A percentile compares a stretch with the other conserved stretches of the same genome.
Evolutionary conservation across 176 grass and related monocot species (phyloP).

Genomic region (Dactylis glomerata): DNA sequence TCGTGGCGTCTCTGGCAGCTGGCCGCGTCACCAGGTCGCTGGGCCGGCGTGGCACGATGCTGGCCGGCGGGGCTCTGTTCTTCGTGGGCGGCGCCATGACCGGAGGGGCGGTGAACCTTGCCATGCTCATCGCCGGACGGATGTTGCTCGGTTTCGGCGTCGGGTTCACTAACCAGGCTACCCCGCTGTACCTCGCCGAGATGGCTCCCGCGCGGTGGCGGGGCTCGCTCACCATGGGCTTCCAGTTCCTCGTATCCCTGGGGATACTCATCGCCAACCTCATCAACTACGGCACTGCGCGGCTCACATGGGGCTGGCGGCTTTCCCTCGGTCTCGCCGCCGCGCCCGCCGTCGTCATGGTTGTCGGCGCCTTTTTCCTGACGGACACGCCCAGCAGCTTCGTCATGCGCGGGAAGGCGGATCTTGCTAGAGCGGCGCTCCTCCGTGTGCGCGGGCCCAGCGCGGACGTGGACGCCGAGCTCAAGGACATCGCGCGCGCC

Average conservation of each 20-base stretch:
- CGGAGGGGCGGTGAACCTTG: neutral
- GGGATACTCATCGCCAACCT: conserved; percentile 53
- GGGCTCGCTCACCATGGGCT: conserved; percentile 44
- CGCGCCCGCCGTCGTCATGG: conserved; percentile 50
- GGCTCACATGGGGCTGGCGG: conserved; percentile 59
- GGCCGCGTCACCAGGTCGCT: conserved; percentile 54
- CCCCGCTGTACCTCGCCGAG: conserved; percentile 61
- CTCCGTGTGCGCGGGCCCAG: neutral
- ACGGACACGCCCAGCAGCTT: conserved; percentile 83
- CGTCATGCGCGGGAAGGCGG: conserved; percentile 45
- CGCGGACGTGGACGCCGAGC: conserved; percentile 11
- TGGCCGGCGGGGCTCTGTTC: conserved; percentile 2
- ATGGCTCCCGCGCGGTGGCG: conserved; percentile 65
- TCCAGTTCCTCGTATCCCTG: conserved; percentile 67
- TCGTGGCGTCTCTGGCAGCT: conserved; percentile 45
- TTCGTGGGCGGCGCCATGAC: neutral
- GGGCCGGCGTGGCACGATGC: conserved; percentile 52
- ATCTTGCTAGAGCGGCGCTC: neutral
- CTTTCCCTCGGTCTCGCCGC: conserved; percentile 76
- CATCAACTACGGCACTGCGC: conserved; percentile 53
- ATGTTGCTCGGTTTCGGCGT: conserved; percentile 9
- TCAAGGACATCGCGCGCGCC: conserved; percentile 8
- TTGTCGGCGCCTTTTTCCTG: conserved; percentile 64
- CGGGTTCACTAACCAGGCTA: neutral
- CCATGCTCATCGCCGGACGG: neutral